A percentile compares a stretch with the other conserved stretches of the same genome.
These are phyloP conservation scores for Euphorbia pulcherrima DNA, from an alignment of 345 rosid species.

Conservation along the genomic window DNA sequence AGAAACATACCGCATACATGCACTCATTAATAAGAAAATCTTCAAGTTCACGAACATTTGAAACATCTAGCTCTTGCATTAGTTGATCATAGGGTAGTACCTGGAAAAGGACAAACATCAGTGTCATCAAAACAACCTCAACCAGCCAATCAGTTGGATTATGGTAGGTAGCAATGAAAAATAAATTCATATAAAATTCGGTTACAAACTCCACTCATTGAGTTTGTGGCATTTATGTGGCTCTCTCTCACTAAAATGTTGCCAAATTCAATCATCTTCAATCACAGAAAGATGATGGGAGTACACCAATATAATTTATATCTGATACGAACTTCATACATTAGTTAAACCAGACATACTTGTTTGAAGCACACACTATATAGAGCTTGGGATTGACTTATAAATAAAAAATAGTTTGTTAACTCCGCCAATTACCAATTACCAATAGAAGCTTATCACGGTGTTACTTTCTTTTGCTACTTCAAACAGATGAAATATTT, in stretches of 20 bases:
- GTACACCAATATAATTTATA: not conserved
- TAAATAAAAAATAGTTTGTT: too few relatives aligned
- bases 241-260: not conserved
- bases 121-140: conserved; percentile 5
- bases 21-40: conserved; percentile 98
- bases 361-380: not conserved
- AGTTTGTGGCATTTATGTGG: not conserved
- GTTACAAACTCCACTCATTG: not conserved
- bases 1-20: conserved; percentile 79
- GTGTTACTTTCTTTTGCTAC: not conserved
- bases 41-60: conserved; percentile 94
- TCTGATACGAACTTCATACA: not conserved
- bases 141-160: not conserved
- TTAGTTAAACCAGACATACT: not conserved
- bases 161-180: not conserved
- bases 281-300: not conserved
- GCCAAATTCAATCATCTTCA: not conserved
- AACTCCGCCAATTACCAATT: not conserved
- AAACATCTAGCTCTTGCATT: conserved; percentile 82
- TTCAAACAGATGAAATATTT: not conserved
- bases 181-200: not conserved
- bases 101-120: conserved; percentile 32
- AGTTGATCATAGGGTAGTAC: conserved; percentile 79
- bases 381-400: too few relatives aligned
- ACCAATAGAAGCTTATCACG: not conserved